Evolutionary conservation across 2,329 filamentous ascomycete species (phyloP), one percentile per base, ranked within the genome.

Genomic region (Plenodomus lindquistii): DNA sequence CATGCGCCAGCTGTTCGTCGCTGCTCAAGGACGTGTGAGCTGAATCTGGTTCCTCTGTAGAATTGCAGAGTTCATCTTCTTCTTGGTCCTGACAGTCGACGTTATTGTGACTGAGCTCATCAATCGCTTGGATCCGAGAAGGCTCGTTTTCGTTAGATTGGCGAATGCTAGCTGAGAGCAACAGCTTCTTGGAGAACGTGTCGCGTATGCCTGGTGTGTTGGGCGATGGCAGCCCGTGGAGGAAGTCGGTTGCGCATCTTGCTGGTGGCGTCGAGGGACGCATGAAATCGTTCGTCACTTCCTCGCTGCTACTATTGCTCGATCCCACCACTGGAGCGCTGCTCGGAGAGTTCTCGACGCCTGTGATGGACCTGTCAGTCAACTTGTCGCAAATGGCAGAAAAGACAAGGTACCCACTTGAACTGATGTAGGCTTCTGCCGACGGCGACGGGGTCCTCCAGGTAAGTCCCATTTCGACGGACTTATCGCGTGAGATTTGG

Each of bases 391-490:
- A 21, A 6, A 1, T 4, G 2, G 0, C 4, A 15, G 0, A 3
- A 13, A 31, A 9, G 1, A 16, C 2, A n/a, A 4, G 7, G 8
- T 15, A 40, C 45, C 46, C 40, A 57, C 56, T 47, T 1, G 44
- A 42, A 10, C 20, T 42, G 0, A 48, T 34, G 15, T 55, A 44
- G 0, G 17, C 2, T n/a, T 46, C 44, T 2, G 29, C 42, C 8
- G 1, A 22, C 0, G 54, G 56, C n/a, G 56, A 60, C 1, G 56
- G 56, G 9, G 51, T 60, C 4, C 46, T 51, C 11, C 37, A 54
- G 0, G 44, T 3, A 1, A 11, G 16, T 0, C 34, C 34, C 56
- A 59, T 59, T 0, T 7, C 37, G 11, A 18, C 5, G 3, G 22
- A 13, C 1, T 16, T 24, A 19, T 22, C 13, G 16, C 19, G 8